Conservation (phyloP, 352 stramenopile genomes). For the Phytophthora hybrid region DNA sequence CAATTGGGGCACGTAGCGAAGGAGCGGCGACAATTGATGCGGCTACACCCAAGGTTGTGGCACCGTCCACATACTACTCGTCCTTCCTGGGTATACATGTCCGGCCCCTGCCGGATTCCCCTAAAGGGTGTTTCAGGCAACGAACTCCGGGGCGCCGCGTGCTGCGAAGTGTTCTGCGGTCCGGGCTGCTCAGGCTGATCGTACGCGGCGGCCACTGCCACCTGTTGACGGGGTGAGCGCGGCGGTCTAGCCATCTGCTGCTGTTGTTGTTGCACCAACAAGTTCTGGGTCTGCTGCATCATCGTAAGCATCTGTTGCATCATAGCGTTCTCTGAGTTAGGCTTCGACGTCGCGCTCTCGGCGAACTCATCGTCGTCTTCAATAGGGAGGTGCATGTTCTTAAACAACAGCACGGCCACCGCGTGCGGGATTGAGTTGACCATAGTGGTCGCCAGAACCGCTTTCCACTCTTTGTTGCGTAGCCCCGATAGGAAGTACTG, state of each 20-base stretch:
- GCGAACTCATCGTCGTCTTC: no score
- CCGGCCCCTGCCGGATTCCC: background rate
- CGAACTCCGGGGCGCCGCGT: background rate
- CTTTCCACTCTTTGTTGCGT: background rate
- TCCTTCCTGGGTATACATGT: background rate
- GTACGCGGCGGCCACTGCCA: no score
- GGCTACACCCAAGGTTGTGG: background rate
- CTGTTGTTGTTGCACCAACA: background rate
- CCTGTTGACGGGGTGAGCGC: no score
- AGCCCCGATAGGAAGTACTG: background rate
- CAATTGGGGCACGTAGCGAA: background rate
- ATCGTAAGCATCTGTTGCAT: background rate
- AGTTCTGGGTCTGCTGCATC: conserved; percentile 3
- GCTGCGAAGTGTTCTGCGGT: no score
- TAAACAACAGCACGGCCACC: background rate
- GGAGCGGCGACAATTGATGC: background rate
- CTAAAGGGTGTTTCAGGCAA: background rate
- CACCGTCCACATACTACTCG: background rate
- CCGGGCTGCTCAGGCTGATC: no score
- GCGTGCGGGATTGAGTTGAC: background rate
- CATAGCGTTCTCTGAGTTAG: no score
- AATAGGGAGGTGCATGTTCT: no score
- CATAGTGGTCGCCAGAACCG: background rate
- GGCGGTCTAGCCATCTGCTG: no score
- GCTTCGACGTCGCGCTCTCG: no score